Base-by-base conservation (phyloP, 2,329 filamentous ascomycete genomes). In the Drechslera avenae region DNA sequence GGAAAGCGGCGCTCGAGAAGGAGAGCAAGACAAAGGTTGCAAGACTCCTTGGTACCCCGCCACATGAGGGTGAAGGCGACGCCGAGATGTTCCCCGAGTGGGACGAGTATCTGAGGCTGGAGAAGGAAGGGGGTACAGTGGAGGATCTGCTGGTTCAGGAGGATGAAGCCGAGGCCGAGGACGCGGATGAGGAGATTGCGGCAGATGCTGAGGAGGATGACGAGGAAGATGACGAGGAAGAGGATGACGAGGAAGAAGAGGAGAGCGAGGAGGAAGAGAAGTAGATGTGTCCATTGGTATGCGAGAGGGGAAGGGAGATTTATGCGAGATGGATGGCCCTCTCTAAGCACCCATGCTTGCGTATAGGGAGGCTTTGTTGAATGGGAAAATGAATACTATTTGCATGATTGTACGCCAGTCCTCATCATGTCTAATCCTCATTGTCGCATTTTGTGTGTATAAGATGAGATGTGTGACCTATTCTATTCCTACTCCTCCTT, bases 51-150 rank as follows among this genome's bases (percentile, higher is more conserved):
- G 93, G 89, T 54, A 82, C 90, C 0, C 94, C 94, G 0, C 89
- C 85, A 12, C 50, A 50, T 7, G 90, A 91, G 52, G 76, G 75
- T 2, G 81, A 82, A 53, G 78, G 79, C 5, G 83, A 85, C 54
- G 88, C 88, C 33, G 92, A 96, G 2, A 82, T 99, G 62, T 99
- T 99, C 77, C 93, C 93, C 0, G 91, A 97, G 67, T 99, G 94
- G 94, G 89, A 96, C 4, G 88, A 94, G 74, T 97, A 90, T 79
- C 71, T 97, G 63, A 82, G 83, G 67, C 72, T 96, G 56, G 94
- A 97, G 78, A 83, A 82, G 52, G 86, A 91, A 63, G 88, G 89
- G 3, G 80, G 79, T 3, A 72, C 76, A 42, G 75, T 75, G 28
- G 74, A 74, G 34, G 72, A 72, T 46, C 55, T 67, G 49, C 45